Base-by-base conservation (phyloP, 352 stramenopile species). In the Globisporangium polare region DNA sequence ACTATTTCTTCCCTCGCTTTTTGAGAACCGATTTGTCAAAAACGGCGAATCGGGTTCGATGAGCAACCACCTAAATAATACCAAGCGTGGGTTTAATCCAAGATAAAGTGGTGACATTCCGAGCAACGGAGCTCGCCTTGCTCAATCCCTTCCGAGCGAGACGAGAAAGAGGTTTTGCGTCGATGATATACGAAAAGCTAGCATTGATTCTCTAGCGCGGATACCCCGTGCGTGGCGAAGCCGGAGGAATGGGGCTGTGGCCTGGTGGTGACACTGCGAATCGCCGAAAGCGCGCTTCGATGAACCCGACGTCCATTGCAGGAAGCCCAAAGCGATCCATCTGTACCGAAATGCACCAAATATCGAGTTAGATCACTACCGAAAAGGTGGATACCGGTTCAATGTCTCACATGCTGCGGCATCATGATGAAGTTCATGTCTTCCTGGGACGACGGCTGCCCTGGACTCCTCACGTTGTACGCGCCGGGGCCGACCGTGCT, bases 381-480 rank as follows among this genome's bases (percentile, higher is more conserved):
- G 26, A 9, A 24, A 17, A 41, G n/a, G n/a, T n/a, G n/a, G n/a
- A 7, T 15, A 60, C 37, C 5, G 9, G 35, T 9, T 22, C n/a
- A 33, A 41, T 26, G 3, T 73, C 72, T 50, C 69, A 86, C 78
- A 43, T 87, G 67, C 33, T 87, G 79, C 3, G 75, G 72, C 77
- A 86, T 87, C 81, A 89, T 89, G 64, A 85, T 80, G 41, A 83
- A 90, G 60, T 80, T 89, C 56, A 75, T 70, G 60, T 79, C 74
- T 42, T 88, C 78, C 9, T 73, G 67, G 0, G 67, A 60, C 60
- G 52, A 39, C 60, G 53, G 65, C 1, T 52, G 58, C 53, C 13
- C 45, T 35, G 46, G 33, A 27, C 51, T 67, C 17, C 64, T 64
- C 13, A 58, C 35, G 64, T 69, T 85, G 64, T 89, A 88, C 4